Percentiles rank a stretch among this genome's conserved stretches.
phyloP scores from a whole-genome alignment of 805 yeast species.

The Osmozyma mogii region DNA sequence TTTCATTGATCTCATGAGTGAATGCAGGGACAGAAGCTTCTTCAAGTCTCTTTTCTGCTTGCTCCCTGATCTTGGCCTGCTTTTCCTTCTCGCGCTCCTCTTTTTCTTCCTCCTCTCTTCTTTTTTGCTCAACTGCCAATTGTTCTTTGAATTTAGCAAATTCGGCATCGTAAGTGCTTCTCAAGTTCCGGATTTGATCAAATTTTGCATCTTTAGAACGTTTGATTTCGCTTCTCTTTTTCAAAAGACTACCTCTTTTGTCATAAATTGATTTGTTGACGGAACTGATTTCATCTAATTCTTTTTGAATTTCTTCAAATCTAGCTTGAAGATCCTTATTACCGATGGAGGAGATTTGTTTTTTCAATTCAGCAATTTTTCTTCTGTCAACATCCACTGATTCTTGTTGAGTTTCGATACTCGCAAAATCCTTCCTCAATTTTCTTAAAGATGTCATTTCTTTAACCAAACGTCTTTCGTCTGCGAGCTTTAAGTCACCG shows the following conservation, averaged over 20 bases:
- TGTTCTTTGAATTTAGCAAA: slow-evolving; percentile 62
- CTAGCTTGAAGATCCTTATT: slow-evolving; percentile 58
- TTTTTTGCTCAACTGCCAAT: slow-evolving; percentile 60
- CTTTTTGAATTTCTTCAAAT: slow-evolving; percentile 61
- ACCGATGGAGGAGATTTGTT: slow-evolving; percentile 49
- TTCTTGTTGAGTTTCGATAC: slow-evolving; percentile 66
- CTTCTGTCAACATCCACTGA: slow-evolving; percentile 72
- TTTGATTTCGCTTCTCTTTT: slow-evolving; percentile 59
- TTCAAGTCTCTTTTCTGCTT: slow-evolving; percentile 59
- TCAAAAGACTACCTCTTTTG: slow-evolving; percentile 56
- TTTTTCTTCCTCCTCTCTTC: slow-evolving; percentile 63
- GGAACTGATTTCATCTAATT: slow-evolving; percentile 58
- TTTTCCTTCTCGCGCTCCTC: slow-evolving; percentile 42
- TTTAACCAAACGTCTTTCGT: slow-evolving; percentile 77
- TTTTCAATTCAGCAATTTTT: slow-evolving; percentile 69
- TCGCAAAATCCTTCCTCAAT: slow-evolving; percentile 67
- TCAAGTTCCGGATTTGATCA: slow-evolving; percentile 57
- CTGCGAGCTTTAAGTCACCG: slow-evolving; percentile 79
- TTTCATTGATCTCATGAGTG: slow-evolving; percentile 64
- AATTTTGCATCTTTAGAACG: slow-evolving; percentile 64
- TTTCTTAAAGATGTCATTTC: slow-evolving; percentile 82
- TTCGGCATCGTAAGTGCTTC: slow-evolving; percentile 69
- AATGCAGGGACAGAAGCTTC: slow-evolving; percentile 82
- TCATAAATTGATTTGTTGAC: slow-evolving; percentile 54
- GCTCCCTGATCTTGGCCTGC: slow-evolving; percentile 44